phyloP scores from a whole-genome alignment of 352 stramenopile genomes.

The Labyrinthula sp. region DNA sequence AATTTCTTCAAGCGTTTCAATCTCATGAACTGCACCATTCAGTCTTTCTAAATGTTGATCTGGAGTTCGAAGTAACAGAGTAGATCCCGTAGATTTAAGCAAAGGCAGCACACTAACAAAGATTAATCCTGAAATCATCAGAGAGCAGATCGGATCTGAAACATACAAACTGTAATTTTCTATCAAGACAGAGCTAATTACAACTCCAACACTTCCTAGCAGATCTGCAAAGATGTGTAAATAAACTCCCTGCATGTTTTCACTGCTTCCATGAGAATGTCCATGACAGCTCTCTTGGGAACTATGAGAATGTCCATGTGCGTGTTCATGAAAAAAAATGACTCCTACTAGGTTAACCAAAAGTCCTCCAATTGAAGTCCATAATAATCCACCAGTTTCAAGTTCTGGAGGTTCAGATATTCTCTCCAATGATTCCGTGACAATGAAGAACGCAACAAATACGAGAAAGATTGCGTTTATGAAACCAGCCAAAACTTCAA shows the following conservation, averaged over 20 bases:
- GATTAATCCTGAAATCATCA: constrained; percentile 24
- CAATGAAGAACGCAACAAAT: constrained; percentile 54
- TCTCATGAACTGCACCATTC: too few species aligned
- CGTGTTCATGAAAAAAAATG: constrained; percentile 63
- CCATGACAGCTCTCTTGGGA: constrained; percentile 40
- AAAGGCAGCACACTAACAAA: constrained; percentile 13
- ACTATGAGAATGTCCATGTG: constrained; percentile 47
- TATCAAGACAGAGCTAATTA: constrained; percentile 58
- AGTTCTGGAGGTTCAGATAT: constrained; percentile 55
- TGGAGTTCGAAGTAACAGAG: constrained; percentile 5
- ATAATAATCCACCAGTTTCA: constrained; percentile 44
- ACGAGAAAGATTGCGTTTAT: constrained; percentile 57
- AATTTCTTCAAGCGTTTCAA: too few species aligned
- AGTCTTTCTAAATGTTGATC: too few species aligned
- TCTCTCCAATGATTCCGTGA: constrained; percentile 48
- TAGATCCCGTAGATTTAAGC: constrained; percentile 2
- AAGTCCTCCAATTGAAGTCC: constrained; percentile 53
- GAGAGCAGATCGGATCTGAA: constrained; percentile 17
- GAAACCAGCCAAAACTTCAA: constrained; percentile 58
- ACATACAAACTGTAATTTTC: constrained; percentile 38
- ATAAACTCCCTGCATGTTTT: constrained; percentile 68
- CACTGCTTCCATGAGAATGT: constrained; percentile 43
- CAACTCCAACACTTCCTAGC: constrained; percentile 59
- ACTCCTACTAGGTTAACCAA: constrained; percentile 59
- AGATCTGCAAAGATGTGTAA: constrained; percentile 63